Evolutionary conservation across 2,329 filamentous ascomycete genomes (phyloP).

Genomic region (Pseudovirgaria hyperparasitica): DNA sequence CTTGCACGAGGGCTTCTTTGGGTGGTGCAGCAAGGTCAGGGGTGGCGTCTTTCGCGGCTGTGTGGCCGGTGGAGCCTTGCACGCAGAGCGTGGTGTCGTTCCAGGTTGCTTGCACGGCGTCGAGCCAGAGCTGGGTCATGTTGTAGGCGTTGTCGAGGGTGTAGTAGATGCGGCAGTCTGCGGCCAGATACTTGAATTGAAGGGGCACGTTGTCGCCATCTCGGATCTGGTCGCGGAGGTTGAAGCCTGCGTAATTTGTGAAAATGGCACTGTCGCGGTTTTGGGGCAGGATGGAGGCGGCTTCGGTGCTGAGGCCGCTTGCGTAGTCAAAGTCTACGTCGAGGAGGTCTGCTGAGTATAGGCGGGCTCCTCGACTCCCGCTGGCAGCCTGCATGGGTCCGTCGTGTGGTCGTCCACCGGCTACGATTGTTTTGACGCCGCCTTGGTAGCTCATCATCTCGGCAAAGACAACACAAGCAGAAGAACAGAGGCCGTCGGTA

Average conservation of each 20-base stretch:
- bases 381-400: constrained; percentile 46
- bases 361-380: constrained; percentile 43
- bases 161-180: constrained; percentile 28
- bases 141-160: constrained; percentile 23
- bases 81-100: constrained; percentile 19
- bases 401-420: constrained; percentile 43
- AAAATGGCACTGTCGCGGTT: constrained; percentile 11
- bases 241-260: constrained; percentile 16
- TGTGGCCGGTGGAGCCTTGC: constrained; percentile 16
- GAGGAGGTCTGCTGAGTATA: constrained; percentile 19
- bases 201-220: constrained; percentile 16
- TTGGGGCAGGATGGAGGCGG: constrained; percentile 1
- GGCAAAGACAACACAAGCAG: constrained; percentile 42
- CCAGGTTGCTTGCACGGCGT: constrained; percentile 20
- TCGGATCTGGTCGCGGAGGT: constrained; percentile 27
- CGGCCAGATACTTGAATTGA: constrained; percentile 26
- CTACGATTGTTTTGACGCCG: constrained; percentile 38
- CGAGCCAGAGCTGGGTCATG: constrained; percentile 22
- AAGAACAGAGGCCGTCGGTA: constrained; percentile 42
- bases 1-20: not conserved
- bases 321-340: constrained; percentile 15
- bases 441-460: constrained; percentile 37
- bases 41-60: not conserved
- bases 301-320: constrained; percentile 6
- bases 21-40: constrained; percentile 1